A percentile compares a stretch with the other conserved stretches of the same genome.
Evolutionary conservation across 257 asterid genomes (phyloP).

Genomic region (Fraxinus cuspidata): DNA sequence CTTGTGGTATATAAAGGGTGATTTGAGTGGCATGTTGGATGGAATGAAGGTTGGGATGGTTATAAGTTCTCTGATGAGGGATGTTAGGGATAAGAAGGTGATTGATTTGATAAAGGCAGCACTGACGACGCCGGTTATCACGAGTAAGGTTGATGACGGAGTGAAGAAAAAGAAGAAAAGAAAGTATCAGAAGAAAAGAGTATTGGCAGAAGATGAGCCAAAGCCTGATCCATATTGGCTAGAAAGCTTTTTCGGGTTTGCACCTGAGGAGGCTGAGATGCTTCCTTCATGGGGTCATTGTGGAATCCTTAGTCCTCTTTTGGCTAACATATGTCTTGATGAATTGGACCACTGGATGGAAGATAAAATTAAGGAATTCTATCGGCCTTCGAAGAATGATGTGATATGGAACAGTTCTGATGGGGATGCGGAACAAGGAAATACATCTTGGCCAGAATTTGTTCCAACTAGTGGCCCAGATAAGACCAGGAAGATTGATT

Average conservation of each 20-base stretch:
- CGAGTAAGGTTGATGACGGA: conserved; percentile 57
- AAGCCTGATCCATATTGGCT: conserved; percentile 98
- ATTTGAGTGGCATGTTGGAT: conserved; percentile 81
- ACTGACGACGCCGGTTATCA: conserved; percentile 74
- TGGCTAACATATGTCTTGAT: conserved; percentile 84
- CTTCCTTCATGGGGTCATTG: conserved; percentile 98
- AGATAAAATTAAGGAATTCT: conserved; percentile 77
- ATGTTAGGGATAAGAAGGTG: conserved; percentile 90
- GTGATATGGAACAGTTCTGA: conserved; percentile 89
- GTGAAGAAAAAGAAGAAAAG: conserved; percentile 81
- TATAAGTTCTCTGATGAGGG: conserved; percentile 87
- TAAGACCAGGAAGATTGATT: conserved; percentile 89
- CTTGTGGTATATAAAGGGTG: conserved; percentile 93
- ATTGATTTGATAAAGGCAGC: conserved; percentile 89
- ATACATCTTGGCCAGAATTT: conserved; percentile 98
- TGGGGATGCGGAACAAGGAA: conserved; percentile 86
- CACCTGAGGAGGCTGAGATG: conserved; percentile 90
- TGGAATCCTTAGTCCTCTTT: conserved; percentile 91
- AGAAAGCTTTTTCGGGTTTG: conserved; percentile 86
- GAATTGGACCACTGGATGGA: conserved; percentile 97
- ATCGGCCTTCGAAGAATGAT: conserved; percentile 76
- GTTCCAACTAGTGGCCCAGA: conserved; percentile 98
- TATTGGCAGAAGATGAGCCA: conserved; percentile 92
- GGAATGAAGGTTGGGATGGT: conserved; percentile 94
- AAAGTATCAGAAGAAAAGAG: conserved; percentile 92